phyloP scores from a whole-genome alignment of 768 basidiomycete genomes.

The Naganishia friedmannii region DNA sequence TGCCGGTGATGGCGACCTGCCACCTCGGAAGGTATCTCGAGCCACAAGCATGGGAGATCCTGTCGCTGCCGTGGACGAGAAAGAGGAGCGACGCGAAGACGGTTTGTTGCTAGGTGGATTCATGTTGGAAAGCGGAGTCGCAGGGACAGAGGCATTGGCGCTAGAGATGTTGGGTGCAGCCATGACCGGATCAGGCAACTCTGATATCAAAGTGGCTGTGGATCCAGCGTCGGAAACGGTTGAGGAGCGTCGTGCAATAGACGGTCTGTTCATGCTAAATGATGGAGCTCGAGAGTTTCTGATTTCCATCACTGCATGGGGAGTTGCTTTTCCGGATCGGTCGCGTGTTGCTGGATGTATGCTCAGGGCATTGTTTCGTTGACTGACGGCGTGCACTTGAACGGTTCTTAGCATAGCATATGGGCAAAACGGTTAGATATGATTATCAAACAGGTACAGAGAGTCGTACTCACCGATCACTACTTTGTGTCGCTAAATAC shows the following conservation, averaged over 20 bases:
- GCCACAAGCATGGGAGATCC: slow-evolving; percentile 41
- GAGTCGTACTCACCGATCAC: slow-evolving; percentile 62
- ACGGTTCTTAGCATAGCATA: slow-evolving; percentile 61
- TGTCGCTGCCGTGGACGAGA: slow-evolving; percentile 48
- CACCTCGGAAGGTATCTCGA: slow-evolving; percentile 39
- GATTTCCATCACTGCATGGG: slow-evolving; percentile 45
- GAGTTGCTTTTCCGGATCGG: slow-evolving; percentile 62
- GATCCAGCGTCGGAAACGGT: slow-evolving; percentile 74
- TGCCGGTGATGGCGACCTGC: slow-evolving; percentile 48
- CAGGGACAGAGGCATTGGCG: slow-evolving; percentile 33
- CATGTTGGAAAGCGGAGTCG: slow-evolving; percentile 47
- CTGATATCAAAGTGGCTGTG: slow-evolving; percentile 58
- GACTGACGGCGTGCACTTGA: slow-evolving; percentile 83
- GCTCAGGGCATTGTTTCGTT: slow-evolving; percentile 76
- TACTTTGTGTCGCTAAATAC: slow-evolving; percentile 94
- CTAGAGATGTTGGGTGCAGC: slow-evolving; percentile 37
- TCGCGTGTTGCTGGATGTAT: slow-evolving; percentile 89
- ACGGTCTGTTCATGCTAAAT: slow-evolving; percentile 46
- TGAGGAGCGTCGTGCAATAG: slow-evolving; percentile 67
- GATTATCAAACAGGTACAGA: not conserved
- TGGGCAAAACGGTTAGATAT: not conserved
- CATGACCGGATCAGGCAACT: slow-evolving; percentile 59
- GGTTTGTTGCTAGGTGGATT: slow-evolving; percentile 47
- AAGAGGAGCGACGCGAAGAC: slow-evolving; percentile 45
- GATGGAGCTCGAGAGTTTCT: slow-evolving; percentile 51